Conservation (phyloP, 2,329 filamentous ascomycete genomes). For the Hymenoscyphus occultus region DNA sequence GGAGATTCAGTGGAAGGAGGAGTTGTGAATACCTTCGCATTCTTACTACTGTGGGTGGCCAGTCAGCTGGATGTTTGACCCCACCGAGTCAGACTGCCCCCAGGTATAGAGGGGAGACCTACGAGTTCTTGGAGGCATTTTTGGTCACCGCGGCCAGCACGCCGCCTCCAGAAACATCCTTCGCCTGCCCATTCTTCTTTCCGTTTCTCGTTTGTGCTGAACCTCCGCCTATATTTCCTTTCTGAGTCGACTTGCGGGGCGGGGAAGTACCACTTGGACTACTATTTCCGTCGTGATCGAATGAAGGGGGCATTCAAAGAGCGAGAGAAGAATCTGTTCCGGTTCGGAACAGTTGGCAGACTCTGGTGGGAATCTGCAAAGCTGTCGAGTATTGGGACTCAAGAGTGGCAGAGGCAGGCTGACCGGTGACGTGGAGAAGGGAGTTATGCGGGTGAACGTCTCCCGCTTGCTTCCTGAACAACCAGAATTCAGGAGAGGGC, state of each 20-base stretch:
- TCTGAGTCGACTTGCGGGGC: slow-evolving; percentile 28
- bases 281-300: slow-evolving; percentile 34
- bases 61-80: neutral
- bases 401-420: slow-evolving; percentile 7
- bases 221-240: slow-evolving; percentile 27
- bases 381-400: neutral
- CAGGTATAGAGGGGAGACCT: slow-evolving; percentile 18
- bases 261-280: slow-evolving; percentile 24
- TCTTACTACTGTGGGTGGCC: slow-evolving; percentile 20
- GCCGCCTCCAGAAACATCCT: slow-evolving; percentile 30
- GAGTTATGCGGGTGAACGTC: neutral
- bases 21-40: slow-evolving; percentile 21
- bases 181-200: slow-evolving; percentile 37
- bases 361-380: neutral
- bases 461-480: slow-evolving; percentile 29
- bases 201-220: slow-evolving; percentile 33
- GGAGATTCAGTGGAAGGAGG: slow-evolving; percentile 26
- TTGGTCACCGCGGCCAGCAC: slow-evolving; percentile 35
- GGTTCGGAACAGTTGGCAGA: slow-evolving; percentile 9
- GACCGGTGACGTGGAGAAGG: slow-evolving; percentile 7
- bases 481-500: slow-evolving; percentile 28
- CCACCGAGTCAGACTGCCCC: slow-evolving; percentile 3
- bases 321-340: slow-evolving; percentile 10
- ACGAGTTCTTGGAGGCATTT: slow-evolving; percentile 34
- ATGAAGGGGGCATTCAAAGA: slow-evolving; percentile 39